These are phyloP conservation scores for Heracleum sosnowskyi DNA, from an alignment of 129 eudicot genomes.

Conservation along the genomic window DNA sequence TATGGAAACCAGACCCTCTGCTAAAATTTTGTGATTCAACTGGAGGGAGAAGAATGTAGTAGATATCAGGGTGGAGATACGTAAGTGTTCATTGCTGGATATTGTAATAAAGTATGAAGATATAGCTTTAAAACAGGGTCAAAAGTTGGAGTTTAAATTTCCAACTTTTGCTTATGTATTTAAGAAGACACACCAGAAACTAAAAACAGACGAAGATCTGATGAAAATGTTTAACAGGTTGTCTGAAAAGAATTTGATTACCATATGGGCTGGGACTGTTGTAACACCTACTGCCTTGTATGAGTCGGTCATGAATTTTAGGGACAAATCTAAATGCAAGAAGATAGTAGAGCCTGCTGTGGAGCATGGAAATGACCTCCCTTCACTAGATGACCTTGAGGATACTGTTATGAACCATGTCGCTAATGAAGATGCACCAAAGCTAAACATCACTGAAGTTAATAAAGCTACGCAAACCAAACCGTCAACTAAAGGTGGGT, in stretches of 20 bases:
- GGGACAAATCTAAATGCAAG: not conserved
- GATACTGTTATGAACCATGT: not conserved
- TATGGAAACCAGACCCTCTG: too few relatives aligned
- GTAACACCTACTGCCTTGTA: not conserved
- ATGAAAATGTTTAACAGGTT: too few relatives aligned
- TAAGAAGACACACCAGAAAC: not conserved
- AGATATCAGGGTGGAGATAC: not conserved
- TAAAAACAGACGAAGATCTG: not conserved
- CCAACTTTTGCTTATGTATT: not conserved
- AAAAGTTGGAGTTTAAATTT: too few relatives aligned
- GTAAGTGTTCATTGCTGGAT: not conserved
- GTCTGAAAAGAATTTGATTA: not conserved
- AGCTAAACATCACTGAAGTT: not conserved
- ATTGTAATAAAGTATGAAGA: not conserved
- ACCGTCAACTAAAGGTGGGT: not conserved
- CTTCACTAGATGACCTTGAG: not conserved
- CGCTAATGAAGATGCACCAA: not conserved
- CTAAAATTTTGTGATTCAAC: too few relatives aligned
- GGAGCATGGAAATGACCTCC: not conserved
- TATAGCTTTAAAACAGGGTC: not conserved
- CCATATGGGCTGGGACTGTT: not conserved
- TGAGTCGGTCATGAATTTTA: not conserved
- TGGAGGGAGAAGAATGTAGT: not conserved
- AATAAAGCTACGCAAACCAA: not conserved
- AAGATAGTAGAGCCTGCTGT: not conserved